Percentiles rank a stretch among this genome's conserved stretches.
phyloP scores from a whole-genome alignment of 345 rosid genomes.

The Bruguiera sexangula region DNA sequence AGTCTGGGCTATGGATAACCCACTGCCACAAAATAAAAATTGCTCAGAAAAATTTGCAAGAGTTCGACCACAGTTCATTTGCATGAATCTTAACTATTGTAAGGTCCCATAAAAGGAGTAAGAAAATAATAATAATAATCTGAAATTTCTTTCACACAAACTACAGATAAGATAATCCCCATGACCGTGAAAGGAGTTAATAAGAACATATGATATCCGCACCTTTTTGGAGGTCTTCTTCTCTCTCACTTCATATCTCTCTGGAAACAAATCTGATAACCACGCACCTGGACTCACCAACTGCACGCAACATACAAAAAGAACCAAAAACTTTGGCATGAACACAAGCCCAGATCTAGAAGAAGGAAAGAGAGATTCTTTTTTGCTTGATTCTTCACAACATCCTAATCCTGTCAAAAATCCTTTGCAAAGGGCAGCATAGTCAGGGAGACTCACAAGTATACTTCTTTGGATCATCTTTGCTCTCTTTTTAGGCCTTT shows the following conservation, averaged over 20 bases:
- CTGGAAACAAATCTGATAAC: constrained; percentile 78
- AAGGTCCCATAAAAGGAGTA: not conserved
- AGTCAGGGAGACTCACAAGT: constrained; percentile 42
- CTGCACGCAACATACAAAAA: constrained; percentile 37
- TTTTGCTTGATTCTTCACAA: too few relatives aligned
- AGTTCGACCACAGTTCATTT: not conserved
- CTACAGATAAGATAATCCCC: not conserved
- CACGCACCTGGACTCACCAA: constrained; percentile 89
- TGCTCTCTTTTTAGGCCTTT: constrained; percentile 88
- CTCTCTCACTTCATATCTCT: constrained; percentile 91
- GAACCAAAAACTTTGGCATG: not conserved
- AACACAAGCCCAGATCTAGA: not conserved
- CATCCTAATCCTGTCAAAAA: not conserved
- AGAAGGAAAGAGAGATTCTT: not conserved
- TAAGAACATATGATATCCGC: not conserved
- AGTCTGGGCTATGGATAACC: too few relatives aligned
- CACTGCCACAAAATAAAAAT: too few relatives aligned
- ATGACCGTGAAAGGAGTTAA: not conserved
- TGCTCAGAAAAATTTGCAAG: not conserved
- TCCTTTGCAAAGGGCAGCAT: not conserved
- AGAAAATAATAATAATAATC: not conserved
- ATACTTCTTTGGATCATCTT: constrained; percentile 79
- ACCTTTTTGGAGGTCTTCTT: constrained; percentile 93
- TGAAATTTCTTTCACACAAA: not conserved
- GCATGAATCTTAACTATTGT: not conserved